Percentiles rank a stretch among this genome's conserved stretches.
Evolutionary conservation across 1,284 basidiomycete species (phyloP).

Genomic region (Termitomyces sp.): DNA sequence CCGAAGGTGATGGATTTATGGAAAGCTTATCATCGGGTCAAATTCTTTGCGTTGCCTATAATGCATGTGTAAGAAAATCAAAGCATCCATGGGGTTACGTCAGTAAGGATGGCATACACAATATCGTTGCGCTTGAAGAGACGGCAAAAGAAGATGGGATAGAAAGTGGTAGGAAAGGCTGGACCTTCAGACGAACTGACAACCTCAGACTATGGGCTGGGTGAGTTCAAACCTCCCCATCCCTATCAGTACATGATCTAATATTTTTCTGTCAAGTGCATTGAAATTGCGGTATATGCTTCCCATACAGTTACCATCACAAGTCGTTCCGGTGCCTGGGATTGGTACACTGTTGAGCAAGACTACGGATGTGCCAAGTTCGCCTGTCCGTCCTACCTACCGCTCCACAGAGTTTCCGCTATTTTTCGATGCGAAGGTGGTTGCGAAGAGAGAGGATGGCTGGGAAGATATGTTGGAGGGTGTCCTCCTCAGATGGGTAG

Average conservation of each 20-base stretch:
- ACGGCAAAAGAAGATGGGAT: conserved; percentile 31
- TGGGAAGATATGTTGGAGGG: conserved; percentile 78
- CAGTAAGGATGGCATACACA: conserved; percentile 70
- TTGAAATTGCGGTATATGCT: conserved; percentile 77
- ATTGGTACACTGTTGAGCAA: conserved; percentile 5
- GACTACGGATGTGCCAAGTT: conserved; percentile 21
- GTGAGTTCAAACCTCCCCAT: conserved; percentile 31
- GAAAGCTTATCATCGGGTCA: conserved; percentile 71
- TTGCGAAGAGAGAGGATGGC: conserved; percentile 69
- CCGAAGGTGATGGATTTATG: conserved; percentile 42
- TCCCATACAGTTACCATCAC: conserved; percentile 53
- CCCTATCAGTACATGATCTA: background rate
- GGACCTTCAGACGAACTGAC: conserved; percentile 81
- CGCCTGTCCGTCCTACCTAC: conserved; percentile 20
- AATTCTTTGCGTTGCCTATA: conserved; percentile 76
- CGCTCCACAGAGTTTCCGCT: conserved; percentile 32
- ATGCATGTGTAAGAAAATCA: conserved; percentile 71
- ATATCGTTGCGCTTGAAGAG: conserved; percentile 61
- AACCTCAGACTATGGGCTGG: conserved; percentile 80
- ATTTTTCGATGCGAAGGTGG: conserved; percentile 65
- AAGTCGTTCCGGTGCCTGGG: conserved; percentile 18
- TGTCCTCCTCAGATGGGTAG: conserved; percentile 62
- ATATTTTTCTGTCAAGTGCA: conserved; percentile 42
- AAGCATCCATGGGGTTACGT: conserved; percentile 87
- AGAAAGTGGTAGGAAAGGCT: conserved; percentile 41